These are phyloP conservation scores for Cicer judaicum DNA, from an alignment of 306 rosid species.

Conservation along the genomic window DNA sequence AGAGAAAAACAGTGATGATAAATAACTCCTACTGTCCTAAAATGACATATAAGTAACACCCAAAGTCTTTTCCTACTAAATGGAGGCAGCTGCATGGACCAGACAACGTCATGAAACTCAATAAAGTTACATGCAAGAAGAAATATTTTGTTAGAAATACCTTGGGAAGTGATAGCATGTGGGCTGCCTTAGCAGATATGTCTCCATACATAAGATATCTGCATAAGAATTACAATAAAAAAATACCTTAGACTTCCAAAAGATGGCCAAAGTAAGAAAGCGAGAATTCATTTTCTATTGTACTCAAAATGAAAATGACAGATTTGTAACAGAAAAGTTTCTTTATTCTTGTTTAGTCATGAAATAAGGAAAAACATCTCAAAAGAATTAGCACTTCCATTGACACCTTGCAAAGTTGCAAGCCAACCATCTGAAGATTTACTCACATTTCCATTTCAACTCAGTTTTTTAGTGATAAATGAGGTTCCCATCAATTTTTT, in stretches of 20 bases:
- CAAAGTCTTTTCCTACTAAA: conserved; percentile 8
- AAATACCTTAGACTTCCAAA: conserved; percentile 20
- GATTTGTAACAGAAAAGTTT: background rate
- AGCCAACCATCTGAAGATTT: conserved; percentile 32
- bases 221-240: conserved; percentile 28
- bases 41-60: background rate
- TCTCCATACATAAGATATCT: conserved; percentile 92
- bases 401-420: conserved; percentile 4
- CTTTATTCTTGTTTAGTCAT: conserved; percentile 22
- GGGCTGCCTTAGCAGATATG: conserved; percentile 85
- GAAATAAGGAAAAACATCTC: conserved; percentile 5
- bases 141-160: conserved; percentile 48
- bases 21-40: conserved; percentile 3
- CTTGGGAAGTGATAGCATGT: conserved; percentile 84
- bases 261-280: conserved; percentile 19
- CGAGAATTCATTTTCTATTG: conserved; percentile 13
- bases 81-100: background rate
- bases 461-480: background rate
- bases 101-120: background rate
- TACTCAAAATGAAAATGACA: conserved; percentile 25
- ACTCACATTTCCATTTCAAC: conserved; percentile 26
- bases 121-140: background rate
- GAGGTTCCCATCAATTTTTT: background rate
- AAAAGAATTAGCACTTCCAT: conserved; percentile 32
- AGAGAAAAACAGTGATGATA: conserved; percentile 14